Percentiles rank a stretch among this genome's conserved stretches.
Conservation (phyloP, 2,329 filamentous ascomycete genomes). For the Aspergillus persii region DNA sequence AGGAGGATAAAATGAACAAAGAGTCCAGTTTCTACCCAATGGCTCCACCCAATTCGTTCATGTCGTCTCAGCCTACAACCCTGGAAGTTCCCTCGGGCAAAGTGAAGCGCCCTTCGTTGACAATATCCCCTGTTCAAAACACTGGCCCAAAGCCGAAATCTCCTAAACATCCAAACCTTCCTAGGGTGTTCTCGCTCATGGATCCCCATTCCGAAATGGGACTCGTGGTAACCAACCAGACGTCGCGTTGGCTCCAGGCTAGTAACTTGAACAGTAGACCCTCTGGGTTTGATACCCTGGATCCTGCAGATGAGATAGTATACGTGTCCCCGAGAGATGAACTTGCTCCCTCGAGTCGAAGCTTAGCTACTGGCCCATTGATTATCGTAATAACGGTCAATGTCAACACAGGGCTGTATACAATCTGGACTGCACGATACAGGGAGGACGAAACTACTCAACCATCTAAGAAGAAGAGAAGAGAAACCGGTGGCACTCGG, state of each 20-base stretch:
- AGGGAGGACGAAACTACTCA: slow-evolving; percentile 63
- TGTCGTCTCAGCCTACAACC: slow-evolving; percentile 61
- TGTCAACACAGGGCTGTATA: slow-evolving; percentile 71
- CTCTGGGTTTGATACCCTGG: slow-evolving; percentile 58
- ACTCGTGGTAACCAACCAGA: slow-evolving; percentile 63
- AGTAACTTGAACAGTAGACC: slow-evolving; percentile 22
- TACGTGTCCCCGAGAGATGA: slow-evolving; percentile 72
- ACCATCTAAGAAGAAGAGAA: slow-evolving; percentile 41
- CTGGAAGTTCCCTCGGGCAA: slow-evolving; percentile 33
- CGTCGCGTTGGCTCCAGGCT: slow-evolving; percentile 32
- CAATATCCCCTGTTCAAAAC: slow-evolving; percentile 51
- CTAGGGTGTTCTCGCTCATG: slow-evolving; percentile 74
- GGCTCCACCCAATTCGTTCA: slow-evolving; percentile 80
- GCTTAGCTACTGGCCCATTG: slow-evolving; percentile 52
- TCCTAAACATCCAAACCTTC: slow-evolving; percentile 54
- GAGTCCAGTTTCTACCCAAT: slow-evolving; percentile 31
- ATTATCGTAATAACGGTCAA: slow-evolving; percentile 80
- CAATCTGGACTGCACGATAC: slow-evolving; percentile 80
- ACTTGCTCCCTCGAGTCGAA: slow-evolving; percentile 22
- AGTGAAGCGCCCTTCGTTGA: slow-evolving; percentile 47
- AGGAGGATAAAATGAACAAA: slow-evolving; percentile 16
- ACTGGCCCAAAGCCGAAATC: slow-evolving; percentile 58
- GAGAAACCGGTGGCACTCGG: slow-evolving; percentile 59
- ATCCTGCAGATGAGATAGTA: slow-evolving; percentile 76
- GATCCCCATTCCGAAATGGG: slow-evolving; percentile 85